Percentiles rank a stretch among this genome's conserved stretches.
These are phyloP conservation scores for Mucor lusitanicus DNA, from an alignment of 371 early-diverging fungal genomes.

Conservation along the genomic window DNA sequence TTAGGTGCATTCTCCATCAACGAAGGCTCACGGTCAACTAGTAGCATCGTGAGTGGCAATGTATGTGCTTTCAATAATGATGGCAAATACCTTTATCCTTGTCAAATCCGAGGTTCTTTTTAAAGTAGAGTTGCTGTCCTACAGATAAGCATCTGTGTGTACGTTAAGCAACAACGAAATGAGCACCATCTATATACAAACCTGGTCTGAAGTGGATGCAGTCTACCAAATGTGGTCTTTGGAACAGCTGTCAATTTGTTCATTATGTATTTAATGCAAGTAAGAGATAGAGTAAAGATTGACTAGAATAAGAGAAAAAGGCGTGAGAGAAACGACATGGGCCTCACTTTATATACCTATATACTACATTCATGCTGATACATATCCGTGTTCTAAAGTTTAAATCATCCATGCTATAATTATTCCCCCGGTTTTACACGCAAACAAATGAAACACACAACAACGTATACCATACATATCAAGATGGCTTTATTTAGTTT, in stretches of 20 bases:
- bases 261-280: neutral
- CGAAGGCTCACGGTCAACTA: conserved; percentile 7
- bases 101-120: conserved; percentile 7
- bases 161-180: neutral
- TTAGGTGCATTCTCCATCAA: conserved; percentile 18
- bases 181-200: neutral
- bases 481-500: neutral
- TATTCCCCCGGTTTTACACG: conserved; percentile 1
- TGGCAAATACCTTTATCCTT: neutral
- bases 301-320: neutral
- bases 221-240: neutral
- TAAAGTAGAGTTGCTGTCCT: neutral
- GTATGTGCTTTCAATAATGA: neutral
- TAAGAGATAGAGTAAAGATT: neutral
- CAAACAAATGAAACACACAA: neutral
- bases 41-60: neutral
- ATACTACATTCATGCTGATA: neutral
- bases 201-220: neutral
- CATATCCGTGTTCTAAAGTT: neutral
- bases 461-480: neutral
- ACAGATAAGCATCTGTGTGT: neutral
- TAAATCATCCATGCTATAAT: neutral
- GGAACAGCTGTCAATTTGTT: neutral
- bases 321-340: neutral
- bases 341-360: neutral